Evolutionary conservation across 257 asterid species (phyloP).

Genomic region (Coffea eugenioides): DNA sequence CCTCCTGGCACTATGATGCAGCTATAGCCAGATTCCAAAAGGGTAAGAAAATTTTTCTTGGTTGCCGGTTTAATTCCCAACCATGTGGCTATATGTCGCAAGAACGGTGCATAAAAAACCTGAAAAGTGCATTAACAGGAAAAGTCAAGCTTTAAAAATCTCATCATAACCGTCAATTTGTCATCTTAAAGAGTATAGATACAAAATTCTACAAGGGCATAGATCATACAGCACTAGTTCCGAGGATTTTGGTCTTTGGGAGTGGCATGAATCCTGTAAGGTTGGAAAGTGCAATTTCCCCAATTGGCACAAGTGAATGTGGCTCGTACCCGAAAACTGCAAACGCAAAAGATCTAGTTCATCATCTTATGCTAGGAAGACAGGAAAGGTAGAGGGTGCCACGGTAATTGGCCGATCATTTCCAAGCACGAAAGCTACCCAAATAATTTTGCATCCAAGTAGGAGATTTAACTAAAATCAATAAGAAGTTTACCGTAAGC

Average conservation of each 20-base stretch:
- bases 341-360: neutral
- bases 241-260: constrained; percentile 76
- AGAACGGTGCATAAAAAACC: constrained; percentile 89
- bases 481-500: constrained; percentile 61
- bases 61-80: constrained; percentile 81
- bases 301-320: constrained; percentile 96
- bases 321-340: constrained; percentile 96
- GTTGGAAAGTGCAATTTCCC: constrained; percentile 78
- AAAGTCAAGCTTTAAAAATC: neutral
- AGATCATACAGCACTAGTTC: constrained; percentile 80
- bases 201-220: constrained; percentile 3
- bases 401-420: no score
- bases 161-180: no score
- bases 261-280: constrained; percentile 84
- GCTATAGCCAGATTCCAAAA: constrained; percentile 77
- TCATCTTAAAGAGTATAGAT: neutral
- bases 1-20: constrained; percentile 96
- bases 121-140: constrained; percentile 22
- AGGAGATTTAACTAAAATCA: no score
- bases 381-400: neutral
- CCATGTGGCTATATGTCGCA: constrained; percentile 98
- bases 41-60: constrained; percentile 58
- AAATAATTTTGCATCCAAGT: neutral
- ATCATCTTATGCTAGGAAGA: no score
- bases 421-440: neutral